Conservation (phyloP, 2,329 filamentous ascomycete species). For the Byssoonygena ceratinophila region DNA sequence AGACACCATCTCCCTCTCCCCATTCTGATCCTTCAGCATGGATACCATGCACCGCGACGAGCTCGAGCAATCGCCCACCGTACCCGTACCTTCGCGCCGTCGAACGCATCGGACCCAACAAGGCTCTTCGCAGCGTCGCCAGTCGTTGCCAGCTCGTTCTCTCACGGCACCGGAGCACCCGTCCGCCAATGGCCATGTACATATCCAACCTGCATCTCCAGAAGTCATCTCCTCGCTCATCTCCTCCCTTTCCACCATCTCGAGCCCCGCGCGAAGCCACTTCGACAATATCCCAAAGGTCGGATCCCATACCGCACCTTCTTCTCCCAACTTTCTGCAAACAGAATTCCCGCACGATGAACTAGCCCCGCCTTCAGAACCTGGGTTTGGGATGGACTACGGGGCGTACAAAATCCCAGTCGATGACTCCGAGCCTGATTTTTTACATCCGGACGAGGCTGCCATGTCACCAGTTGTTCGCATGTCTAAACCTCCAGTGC, state of each 20-base stretch:
- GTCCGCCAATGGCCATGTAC: conserved; percentile 2
- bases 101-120: conserved; percentile 3
- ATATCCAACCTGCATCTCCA: conserved; percentile 36
- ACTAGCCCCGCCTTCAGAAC: conserved; percentile 13
- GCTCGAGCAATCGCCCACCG: not conserved
- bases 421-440: conserved; percentile 41
- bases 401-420: conserved; percentile 50
- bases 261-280: conserved; percentile 55
- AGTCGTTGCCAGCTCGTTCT: conserved; percentile 29
- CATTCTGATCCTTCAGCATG: not conserved
- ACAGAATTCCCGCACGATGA: conserved; percentile 20
- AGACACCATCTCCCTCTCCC: not conserved
- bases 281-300: conserved; percentile 50
- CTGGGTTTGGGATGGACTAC: conserved; percentile 62
- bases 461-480: conserved; percentile 61
- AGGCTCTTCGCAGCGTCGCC: conserved; percentile 30
- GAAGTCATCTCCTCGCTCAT: conserved; percentile 50
- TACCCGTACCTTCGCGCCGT: conserved; percentile 8
- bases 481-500: conserved; percentile 71
- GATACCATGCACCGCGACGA: not conserved
- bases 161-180: conserved; percentile 17
- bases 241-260: conserved; percentile 50
- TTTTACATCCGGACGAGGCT: conserved; percentile 46
- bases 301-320: conserved; percentile 32
- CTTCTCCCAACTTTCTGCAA: conserved; percentile 25